These are phyloP conservation scores for Umbelopsis sp. DNA, from an alignment of 192 early-diverging fungal species.

Conservation along the genomic window DNA sequence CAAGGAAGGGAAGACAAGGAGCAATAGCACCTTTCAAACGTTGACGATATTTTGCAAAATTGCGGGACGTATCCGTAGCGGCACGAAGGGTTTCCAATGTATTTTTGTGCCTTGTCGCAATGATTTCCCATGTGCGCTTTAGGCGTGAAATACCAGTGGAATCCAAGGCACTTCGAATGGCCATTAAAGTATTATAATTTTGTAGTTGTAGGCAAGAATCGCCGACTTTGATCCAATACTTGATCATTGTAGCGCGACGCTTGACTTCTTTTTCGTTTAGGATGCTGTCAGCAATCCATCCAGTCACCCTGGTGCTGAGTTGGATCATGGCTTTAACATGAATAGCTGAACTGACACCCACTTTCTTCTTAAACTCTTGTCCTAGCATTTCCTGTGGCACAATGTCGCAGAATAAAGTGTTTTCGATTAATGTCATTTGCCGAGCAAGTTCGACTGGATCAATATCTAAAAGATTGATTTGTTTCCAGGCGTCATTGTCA, in stretches of 20 bases:
- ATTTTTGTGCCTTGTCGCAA: conserved; percentile 69
- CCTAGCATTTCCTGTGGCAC: conserved; percentile 62
- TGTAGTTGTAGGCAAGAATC: conserved; percentile 57
- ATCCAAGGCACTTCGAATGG: conserved; percentile 77
- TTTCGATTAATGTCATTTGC: conserved; percentile 79
- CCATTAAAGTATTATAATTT: conserved; percentile 78
- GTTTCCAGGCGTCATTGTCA: background rate
- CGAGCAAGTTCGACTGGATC: conserved; percentile 70
- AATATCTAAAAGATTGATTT: conserved; percentile 38
- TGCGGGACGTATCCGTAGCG: conserved; percentile 64
- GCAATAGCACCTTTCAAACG: conserved; percentile 52
- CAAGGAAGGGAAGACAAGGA: conserved; percentile 79
- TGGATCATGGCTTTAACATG: conserved; percentile 44
- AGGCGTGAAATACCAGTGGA: conserved; percentile 72
- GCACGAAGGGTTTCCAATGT: conserved; percentile 60
- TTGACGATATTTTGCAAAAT: conserved; percentile 60
- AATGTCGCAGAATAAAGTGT: conserved; percentile 66
- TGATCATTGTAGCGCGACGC: conserved; percentile 64
- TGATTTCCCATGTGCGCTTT: conserved; percentile 66
- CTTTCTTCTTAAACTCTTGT: conserved; percentile 31
- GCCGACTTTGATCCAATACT: conserved; percentile 82
- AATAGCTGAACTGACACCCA: conserved; percentile 37
- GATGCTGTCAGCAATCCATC: conserved; percentile 80
- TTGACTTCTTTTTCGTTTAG: conserved; percentile 73
- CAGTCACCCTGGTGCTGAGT: conserved; percentile 49